Base-by-base conservation (phyloP, 176 grass and related monocot genomes). In the Eleusine indica region DNA sequence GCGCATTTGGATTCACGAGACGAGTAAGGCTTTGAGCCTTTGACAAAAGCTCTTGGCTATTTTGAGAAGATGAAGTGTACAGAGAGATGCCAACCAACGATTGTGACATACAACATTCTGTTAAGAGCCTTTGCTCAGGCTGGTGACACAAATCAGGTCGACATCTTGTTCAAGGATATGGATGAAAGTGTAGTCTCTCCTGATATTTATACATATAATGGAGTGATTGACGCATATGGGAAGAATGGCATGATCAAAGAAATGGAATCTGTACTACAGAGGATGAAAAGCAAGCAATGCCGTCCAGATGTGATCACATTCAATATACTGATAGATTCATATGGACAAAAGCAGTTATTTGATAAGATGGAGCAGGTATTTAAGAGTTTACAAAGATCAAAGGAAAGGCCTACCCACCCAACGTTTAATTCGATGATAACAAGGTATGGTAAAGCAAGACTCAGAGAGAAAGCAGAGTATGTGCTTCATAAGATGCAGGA, bases 331-430 rank as follows among this genome's bases (percentile, higher is more conserved):
- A 94, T 94, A 62, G 91, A 99, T 90, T 89, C 96, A 21, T 99
- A 99, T 44, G 96, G 93, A 37, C 75, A 80, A 63, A 91, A 89
- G 82, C 93, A 96, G 69, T 70, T 68, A 77, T 96, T 99, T 74
- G 83, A 96, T 85, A 99, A 99, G 86, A 99, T 96, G 96, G 93
- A 99, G 78, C 96, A 96, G 78, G 93, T 99, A 32, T 99, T 96
- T 71, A 99, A 89, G 80, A 96, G 96, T 68, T 79, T 99, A 30
- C 80, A 94, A 78, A 77, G 87, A 9, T 99, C 93, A 5, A 99
- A 96, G 83, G 91, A 94, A 84, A 87, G 78, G 35, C 93, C 93
- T 37, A 99, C 91, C 71, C 90, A 92, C 58, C 93, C 93, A 8
- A 99, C 96, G 2, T 96, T 99, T 78, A 91, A 98, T 69, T 98